Evolutionary conservation across 2,329 filamentous ascomycete genomes (phyloP).

Genomic region (Aureobasidium uvarum): DNA sequence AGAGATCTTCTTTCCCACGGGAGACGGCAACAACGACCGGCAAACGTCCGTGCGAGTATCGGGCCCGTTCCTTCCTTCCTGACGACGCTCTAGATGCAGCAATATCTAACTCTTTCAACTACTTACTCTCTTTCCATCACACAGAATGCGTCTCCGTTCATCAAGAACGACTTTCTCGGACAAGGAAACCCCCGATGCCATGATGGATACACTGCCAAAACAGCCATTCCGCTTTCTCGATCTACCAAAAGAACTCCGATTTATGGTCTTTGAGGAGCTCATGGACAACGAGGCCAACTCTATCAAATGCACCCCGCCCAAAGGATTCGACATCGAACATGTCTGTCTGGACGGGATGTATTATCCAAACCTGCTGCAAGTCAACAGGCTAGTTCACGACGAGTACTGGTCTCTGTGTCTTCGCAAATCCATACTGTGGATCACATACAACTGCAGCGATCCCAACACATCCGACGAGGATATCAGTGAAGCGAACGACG

Average conservation of each 20-base stretch:
- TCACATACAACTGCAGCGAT: neutral
- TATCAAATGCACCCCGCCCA: neutral
- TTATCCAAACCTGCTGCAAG: neutral
- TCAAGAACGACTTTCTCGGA: neutral
- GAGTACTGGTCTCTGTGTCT: constrained; percentile 19
- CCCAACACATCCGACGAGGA: neutral
- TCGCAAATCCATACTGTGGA: neutral
- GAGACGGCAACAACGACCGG: neutral
- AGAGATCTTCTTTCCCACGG: neutral
- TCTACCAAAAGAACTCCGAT: neutral
- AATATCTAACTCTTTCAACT: neutral
- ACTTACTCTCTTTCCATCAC: neutral
- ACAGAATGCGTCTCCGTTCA: neutral
- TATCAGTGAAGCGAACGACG: neutral
- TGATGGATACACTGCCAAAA: neutral
- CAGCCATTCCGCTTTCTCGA: constrained; percentile 19
- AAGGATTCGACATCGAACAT: neutral
- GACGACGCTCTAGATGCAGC: neutral
- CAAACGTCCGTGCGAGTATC: neutral
- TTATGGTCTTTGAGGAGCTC: constrained; percentile 6
- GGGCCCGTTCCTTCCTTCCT: neutral
- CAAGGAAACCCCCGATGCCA: neutral
- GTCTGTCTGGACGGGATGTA: constrained; percentile 3
- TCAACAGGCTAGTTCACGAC: neutral
- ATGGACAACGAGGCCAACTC: neutral